phyloP scores from a whole-genome alignment of 1,139 yeast species.

The Zhuliangozyma parablackwelliae region DNA sequence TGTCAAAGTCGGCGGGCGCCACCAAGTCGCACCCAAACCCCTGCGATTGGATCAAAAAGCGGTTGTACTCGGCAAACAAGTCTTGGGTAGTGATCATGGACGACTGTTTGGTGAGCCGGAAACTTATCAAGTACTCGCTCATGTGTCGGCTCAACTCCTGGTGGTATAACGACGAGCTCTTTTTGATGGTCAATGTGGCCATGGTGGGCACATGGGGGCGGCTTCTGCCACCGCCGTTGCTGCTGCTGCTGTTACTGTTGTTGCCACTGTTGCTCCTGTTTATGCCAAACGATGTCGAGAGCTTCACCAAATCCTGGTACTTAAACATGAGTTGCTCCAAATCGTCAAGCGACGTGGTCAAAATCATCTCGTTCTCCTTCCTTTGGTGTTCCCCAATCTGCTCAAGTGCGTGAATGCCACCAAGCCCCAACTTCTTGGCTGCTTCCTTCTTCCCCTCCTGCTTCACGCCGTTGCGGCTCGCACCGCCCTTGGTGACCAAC shows the following conservation, averaged over 20 bases:
- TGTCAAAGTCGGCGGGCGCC: constrained; percentile 27
- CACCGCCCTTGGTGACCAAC: constrained; percentile 30
- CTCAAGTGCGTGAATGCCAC: constrained; percentile 72
- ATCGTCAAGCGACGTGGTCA: constrained; percentile 72
- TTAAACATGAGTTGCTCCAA: constrained; percentile 71
- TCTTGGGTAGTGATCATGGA: constrained; percentile 43
- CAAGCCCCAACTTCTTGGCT: constrained; percentile 10
- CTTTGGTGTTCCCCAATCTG: constrained; percentile 53
- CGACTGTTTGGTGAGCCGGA: constrained; percentile 25
- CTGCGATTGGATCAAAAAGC: constrained; percentile 31
- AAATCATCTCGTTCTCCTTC: constrained; percentile 55
- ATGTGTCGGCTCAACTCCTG: constrained; percentile 45
- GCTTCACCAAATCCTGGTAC: constrained; percentile 66
- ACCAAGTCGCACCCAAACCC: constrained; percentile 41
- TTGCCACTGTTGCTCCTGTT: constrained; percentile 15
- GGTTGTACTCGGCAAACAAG: constrained; percentile 39
- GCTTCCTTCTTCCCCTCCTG: constrained; percentile 6
- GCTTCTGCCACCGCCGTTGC: constrained; percentile 3
- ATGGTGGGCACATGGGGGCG: constrained; percentile 12
- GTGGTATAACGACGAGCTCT: constrained; percentile 28
- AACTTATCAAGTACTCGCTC: constrained; percentile 44
- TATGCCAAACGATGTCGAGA: constrained; percentile 47
- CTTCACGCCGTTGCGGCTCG: constrained; percentile 36
- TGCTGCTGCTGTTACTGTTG: background rate
- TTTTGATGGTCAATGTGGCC: constrained; percentile 30